Percentiles rank a stretch among this genome's conserved stretches.
Conservation (phyloP, 2,329 filamentous ascomycete genomes). For the Sporothrix pseudoabietina region DNA sequence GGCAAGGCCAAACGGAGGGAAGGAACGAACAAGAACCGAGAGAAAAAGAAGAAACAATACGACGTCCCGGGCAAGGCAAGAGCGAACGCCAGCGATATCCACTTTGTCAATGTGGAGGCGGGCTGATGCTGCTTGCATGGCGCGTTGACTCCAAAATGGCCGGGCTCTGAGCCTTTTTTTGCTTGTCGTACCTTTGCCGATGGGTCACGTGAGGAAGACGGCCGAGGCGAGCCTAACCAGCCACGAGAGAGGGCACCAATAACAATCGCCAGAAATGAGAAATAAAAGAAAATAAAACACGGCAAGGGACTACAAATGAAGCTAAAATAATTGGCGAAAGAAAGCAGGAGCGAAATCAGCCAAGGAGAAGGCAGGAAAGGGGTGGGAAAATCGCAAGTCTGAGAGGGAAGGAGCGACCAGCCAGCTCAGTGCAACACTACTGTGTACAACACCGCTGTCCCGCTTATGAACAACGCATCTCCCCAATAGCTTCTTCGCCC, state of each 20-base stretch:
- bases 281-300: background rate
- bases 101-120: background rate
- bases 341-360: slow-evolving; percentile 2
- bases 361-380: background rate
- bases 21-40: slow-evolving; percentile 5
- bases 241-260: slow-evolving; percentile 18
- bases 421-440: slow-evolving; percentile 2
- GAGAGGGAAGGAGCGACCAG: slow-evolving; percentile 4
- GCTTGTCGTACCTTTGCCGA: slow-evolving; percentile 9
- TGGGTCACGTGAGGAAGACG: slow-evolving; percentile 23
- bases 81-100: background rate
- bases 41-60: background rate
- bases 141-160: background rate
- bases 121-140: slow-evolving; percentile 21
- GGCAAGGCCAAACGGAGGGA: slow-evolving; percentile 11
- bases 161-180: slow-evolving; percentile 33
- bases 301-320: background rate
- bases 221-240: slow-evolving; percentile 21
- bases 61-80: background rate
- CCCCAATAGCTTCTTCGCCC: background rate
- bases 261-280: slow-evolving; percentile 5
- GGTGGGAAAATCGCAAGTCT: background rate
- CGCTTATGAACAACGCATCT: slow-evolving; percentile 18
- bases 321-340: slow-evolving; percentile 1
- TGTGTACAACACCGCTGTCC: background rate